Percentiles rank a stretch among this genome's conserved stretches.
Evolutionary conservation across 2,329 filamentous ascomycete genomes (phyloP).

Genomic region (Hymenotorrendiella dingleyae): DNA sequence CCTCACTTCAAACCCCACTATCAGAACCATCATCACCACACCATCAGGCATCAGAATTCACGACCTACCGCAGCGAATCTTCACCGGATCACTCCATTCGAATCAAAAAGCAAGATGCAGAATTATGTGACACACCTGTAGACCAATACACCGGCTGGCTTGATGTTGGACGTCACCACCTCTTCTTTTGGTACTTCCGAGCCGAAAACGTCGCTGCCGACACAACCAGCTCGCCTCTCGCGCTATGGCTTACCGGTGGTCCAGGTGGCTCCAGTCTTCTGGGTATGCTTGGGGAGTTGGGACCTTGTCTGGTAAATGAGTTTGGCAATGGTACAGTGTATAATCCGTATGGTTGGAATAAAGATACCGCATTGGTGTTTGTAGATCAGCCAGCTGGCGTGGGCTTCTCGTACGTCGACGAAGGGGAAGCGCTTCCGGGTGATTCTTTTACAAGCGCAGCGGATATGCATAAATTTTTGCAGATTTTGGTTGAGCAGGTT

Average conservation of each 20-base stretch:
- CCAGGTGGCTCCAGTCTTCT: conserved; percentile 57
- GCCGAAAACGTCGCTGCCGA: conserved; percentile 30
- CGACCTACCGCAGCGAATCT: conserved; percentile 14
- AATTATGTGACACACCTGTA: conserved; percentile 20
- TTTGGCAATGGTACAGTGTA: conserved; percentile 41
- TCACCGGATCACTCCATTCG: conserved; percentile 19
- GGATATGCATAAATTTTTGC: conserved; percentile 45
- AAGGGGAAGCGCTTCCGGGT: conserved; percentile 29
- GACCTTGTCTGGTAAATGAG: conserved; percentile 38
- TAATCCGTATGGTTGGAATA: conserved; percentile 58
- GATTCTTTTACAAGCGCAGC: conserved; percentile 38
- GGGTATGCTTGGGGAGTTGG: conserved; percentile 54
- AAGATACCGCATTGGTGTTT: conserved; percentile 44
- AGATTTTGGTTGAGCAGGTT: conserved; percentile 40
- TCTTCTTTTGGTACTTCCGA: conserved; percentile 42
- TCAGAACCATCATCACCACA: conserved; percentile 8
- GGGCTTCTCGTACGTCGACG: conserved; percentile 51
- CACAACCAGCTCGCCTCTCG: conserved; percentile 41
- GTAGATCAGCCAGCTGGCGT: conserved; percentile 61
- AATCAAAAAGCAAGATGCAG: conserved; percentile 21
- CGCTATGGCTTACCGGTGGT: conserved; percentile 61
- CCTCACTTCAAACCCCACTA: conserved; percentile 6
- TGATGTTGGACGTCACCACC: conserved; percentile 32
- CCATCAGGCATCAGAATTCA: conserved; percentile 6
- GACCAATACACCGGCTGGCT: conserved; percentile 25